Evolutionary conservation across 169 alveolate species (phyloP).

Genomic region (Eimeria necatrix): DNA sequence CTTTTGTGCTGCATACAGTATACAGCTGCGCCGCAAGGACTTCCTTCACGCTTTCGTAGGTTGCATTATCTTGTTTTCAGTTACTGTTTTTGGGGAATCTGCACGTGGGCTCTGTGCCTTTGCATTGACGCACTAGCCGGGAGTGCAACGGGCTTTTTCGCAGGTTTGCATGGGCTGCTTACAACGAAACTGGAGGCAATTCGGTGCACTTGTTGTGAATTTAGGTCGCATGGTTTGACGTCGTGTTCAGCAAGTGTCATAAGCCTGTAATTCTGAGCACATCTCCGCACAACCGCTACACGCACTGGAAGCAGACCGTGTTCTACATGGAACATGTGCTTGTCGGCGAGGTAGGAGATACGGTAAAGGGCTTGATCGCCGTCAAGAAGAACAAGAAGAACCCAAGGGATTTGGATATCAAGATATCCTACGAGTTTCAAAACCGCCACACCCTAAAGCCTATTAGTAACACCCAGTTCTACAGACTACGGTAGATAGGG

Average conservation of each 20-base stretch:
- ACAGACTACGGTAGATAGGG: constrained; percentile 62
- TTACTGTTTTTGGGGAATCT: too few species aligned
- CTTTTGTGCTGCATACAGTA: constrained; percentile 91
- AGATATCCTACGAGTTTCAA: constrained; percentile 86
- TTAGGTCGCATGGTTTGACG: constrained; percentile 96
- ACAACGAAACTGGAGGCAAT: neutral
- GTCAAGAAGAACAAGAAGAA: constrained; percentile 90
- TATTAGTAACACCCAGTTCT: constrained; percentile 70
- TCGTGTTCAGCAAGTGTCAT: constrained; percentile 92
- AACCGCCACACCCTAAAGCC: constrained; percentile 9
- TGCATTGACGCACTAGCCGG: neutral
- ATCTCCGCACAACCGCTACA: constrained; percentile 84
- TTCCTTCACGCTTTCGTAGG: constrained; percentile 90
- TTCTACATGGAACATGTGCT: constrained; percentile 91
- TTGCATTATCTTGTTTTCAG: neutral
- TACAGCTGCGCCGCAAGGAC: constrained; percentile 87
- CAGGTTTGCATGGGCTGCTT: neutral
- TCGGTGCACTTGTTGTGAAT: neutral
- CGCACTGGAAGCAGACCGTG: constrained; percentile 97
- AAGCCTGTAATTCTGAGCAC: constrained; percentile 93
- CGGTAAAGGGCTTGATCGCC: constrained; percentile 91
- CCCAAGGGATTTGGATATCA: constrained; percentile 93
- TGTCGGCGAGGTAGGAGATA: constrained; percentile 84
- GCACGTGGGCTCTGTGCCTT: neutral
- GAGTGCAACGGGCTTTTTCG: neutral